These are phyloP conservation scores for Salix dunnii DNA, from an alignment of 345 rosid genomes.

Conservation along the genomic window DNA sequence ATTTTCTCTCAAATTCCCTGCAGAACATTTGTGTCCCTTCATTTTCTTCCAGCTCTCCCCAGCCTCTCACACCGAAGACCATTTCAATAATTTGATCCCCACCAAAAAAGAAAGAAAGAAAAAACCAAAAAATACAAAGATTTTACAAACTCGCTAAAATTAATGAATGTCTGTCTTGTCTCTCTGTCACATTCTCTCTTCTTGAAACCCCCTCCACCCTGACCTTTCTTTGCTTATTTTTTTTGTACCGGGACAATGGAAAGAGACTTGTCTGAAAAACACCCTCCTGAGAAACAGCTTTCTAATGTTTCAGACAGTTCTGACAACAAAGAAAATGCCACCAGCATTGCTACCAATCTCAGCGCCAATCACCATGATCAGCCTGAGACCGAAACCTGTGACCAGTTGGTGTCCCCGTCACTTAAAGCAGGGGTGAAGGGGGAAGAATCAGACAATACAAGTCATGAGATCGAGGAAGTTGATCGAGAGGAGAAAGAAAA, in stretches of 20 bases:
- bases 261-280: not conserved
- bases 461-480: not conserved
- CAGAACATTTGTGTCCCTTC: constrained; percentile 12
- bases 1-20: not conserved
- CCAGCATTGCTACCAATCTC: not conserved
- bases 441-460: not conserved
- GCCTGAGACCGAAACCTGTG: not conserved
- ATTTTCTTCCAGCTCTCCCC: constrained; percentile 4
- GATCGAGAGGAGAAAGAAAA: not conserved
- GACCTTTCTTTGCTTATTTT: not conserved
- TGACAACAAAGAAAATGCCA: not conserved
- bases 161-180: not conserved
- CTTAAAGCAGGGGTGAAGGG: not conserved
- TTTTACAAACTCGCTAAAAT: not conserved
- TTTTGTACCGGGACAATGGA: not conserved
- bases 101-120: not conserved
- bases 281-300: not conserved
- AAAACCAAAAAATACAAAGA: not conserved
- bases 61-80: not conserved
- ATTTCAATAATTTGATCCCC: constrained; percentile 11
- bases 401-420: not conserved
- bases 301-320: not conserved
- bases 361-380: not conserved
- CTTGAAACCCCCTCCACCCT: not conserved
- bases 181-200: not conserved